These are phyloP conservation scores for Metschnikowia similis DNA, from an alignment of 805 yeast genomes.

Conservation along the genomic window DNA sequence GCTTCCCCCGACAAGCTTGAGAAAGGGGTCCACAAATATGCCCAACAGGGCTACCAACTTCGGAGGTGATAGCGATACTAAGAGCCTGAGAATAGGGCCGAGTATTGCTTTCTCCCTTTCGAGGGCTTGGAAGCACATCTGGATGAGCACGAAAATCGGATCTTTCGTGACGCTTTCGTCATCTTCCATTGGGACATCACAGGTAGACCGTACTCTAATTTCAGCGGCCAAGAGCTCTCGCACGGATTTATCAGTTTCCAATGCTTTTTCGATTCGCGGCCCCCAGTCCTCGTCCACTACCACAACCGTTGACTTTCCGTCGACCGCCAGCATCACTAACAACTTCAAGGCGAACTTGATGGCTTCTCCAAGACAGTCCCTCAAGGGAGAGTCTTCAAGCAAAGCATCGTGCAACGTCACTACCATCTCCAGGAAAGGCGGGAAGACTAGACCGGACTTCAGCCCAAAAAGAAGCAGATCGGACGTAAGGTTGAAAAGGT, in stretches of 20 bases:
- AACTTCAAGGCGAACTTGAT: slow-evolving; percentile 53
- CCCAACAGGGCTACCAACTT: slow-evolving; percentile 21
- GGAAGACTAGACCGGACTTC: slow-evolving; percentile 47
- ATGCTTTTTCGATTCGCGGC: slow-evolving; percentile 61
- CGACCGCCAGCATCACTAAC: slow-evolving; percentile 61
- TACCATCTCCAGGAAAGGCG: slow-evolving; percentile 46
- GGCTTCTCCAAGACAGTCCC: slow-evolving; percentile 10
- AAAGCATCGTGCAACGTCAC: slow-evolving; percentile 19
- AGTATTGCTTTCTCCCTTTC: slow-evolving; percentile 23
- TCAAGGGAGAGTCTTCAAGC: slow-evolving; percentile 9
- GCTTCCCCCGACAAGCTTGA: slow-evolving; percentile 21
- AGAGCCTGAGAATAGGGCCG: slow-evolving; percentile 33
- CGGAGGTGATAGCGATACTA: slow-evolving; percentile 31
- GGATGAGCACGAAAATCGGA: slow-evolving; percentile 22
- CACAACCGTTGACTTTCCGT: slow-evolving; percentile 50
- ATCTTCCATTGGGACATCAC: slow-evolving; percentile 17
- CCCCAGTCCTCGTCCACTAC: slow-evolving; percentile 74
- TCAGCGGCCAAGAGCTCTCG: slow-evolving; percentile 22
- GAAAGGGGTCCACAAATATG: slow-evolving; percentile 18
- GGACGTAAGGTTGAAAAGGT: slow-evolving; percentile 31
- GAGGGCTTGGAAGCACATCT: slow-evolving; percentile 35
- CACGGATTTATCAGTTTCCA: slow-evolving; percentile 57
- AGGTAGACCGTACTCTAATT: slow-evolving; percentile 14
- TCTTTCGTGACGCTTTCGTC: slow-evolving; percentile 11
- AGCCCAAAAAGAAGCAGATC: slow-evolving; percentile 28